A percentile compares a stretch with the other conserved stretches of the same genome.
Evolutionary conservation across 148 eudicot genomes (phyloP).

Genomic region (Rhododendron simsii): DNA sequence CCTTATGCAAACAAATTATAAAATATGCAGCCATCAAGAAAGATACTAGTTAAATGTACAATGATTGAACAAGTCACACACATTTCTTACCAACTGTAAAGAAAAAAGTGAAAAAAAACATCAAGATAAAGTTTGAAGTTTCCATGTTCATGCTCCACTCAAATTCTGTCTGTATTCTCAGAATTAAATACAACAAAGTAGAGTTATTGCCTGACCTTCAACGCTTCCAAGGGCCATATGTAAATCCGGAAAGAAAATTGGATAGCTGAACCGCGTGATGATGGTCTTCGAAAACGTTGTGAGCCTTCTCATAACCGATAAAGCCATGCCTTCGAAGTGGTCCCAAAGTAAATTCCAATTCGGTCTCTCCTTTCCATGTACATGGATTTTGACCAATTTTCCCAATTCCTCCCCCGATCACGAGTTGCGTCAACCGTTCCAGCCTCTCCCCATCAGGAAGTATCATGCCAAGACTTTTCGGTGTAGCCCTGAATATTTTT

Average conservation of each 20-base stretch:
- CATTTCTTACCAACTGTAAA: background rate
- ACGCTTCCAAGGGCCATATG: background rate
- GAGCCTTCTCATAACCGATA: background rate
- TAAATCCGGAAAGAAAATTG: background rate
- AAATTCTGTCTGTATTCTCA: background rate
- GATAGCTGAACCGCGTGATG: background rate
- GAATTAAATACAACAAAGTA: background rate
- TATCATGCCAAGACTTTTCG: conserved; percentile 80
- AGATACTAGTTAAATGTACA: background rate
- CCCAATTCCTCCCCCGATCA: conserved; percentile 87
- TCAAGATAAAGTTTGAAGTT: background rate
- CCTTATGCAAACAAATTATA: background rate
- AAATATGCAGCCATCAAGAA: background rate
- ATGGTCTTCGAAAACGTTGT: background rate
- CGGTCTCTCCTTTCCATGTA: conserved; percentile 76
- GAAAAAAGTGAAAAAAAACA: background rate
- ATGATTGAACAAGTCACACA: background rate
- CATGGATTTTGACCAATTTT: conserved; percentile 63
- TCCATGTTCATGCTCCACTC: background rate
- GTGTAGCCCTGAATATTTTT: conserved; percentile 71
- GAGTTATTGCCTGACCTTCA: background rate
- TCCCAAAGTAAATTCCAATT: conserved; percentile 46
- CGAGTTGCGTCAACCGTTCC: conserved; percentile 80
- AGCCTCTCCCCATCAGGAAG: conserved; percentile 75
- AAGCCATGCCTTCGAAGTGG: background rate